Conservation (phyloP, 768 basidiomycete genomes). For the Cyclocybe aegerita region DNA sequence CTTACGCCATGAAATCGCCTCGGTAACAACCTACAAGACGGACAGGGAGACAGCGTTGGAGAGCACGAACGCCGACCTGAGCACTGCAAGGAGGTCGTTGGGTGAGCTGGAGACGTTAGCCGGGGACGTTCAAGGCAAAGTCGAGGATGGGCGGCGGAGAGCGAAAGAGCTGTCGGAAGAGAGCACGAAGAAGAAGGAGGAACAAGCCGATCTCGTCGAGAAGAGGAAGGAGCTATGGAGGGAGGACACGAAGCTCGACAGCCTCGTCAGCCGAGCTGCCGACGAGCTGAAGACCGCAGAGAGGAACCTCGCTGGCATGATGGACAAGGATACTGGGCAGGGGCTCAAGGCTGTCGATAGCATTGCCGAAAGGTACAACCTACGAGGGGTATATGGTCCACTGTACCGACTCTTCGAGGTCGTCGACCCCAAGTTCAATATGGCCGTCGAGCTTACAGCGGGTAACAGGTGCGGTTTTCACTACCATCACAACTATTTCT, state of each 20-base stretch:
- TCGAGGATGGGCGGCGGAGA: constrained; percentile 63
- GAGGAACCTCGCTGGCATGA: constrained; percentile 79
- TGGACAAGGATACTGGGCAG: constrained; percentile 95
- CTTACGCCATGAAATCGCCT: constrained; percentile 74
- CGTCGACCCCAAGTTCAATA: constrained; percentile 84
- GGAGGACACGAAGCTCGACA: constrained; percentile 87
- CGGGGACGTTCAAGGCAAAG: constrained; percentile 51
- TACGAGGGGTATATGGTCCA: constrained; percentile 91
- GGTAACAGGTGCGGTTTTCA: constrained; percentile 73
- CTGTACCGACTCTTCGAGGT: constrained; percentile 93
- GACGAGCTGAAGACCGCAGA: constrained; percentile 85
- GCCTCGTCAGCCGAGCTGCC: constrained; percentile 69
- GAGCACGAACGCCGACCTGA: constrained; percentile 49
- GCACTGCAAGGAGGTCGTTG: constrained; percentile 45
- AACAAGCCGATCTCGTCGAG: constrained; percentile 70
- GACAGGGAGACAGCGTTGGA: constrained; percentile 58
- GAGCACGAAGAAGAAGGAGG: constrained; percentile 58
- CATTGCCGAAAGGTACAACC: constrained; percentile 71
- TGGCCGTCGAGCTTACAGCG: constrained; percentile 91
- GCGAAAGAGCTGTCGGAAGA: constrained; percentile 63
- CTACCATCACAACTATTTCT: neutral
- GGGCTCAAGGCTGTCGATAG: constrained; percentile 86
- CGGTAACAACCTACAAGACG: constrained; percentile 60
- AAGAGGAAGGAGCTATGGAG: constrained; percentile 92
- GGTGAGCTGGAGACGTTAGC: constrained; percentile 60